Base-by-base conservation (phyloP, 345 rosid genomes). In the Hirschfeldia incana region DNA sequence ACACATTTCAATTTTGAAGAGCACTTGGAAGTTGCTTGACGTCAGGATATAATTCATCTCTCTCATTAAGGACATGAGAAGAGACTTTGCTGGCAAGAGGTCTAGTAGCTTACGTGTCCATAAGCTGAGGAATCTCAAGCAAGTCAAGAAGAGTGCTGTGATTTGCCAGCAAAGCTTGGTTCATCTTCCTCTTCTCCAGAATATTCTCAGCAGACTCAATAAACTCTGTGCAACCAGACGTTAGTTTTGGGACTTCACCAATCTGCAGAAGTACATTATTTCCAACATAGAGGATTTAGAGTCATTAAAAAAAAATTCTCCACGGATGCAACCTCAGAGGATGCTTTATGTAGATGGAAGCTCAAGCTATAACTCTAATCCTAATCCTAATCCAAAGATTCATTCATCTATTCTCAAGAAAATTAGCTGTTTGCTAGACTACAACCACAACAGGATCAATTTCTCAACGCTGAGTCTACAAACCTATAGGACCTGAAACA, bases 81-180 rank as follows among this genome's bases (percentile, higher is more conserved):
- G 67, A 75, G 10, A 61, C 55, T 66, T 10, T 51, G 12, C 34
- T 28, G 51, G 73, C 65, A 42, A 6, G 15, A 75, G 28, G 77
- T 29, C 57, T 44, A 72, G 27, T 46, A 59, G 80, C 95, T 60
- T 88, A 93, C 98, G 99, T 95, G 85, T 95, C 99, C 99, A 95
- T 95, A 70, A 95, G 99, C 81, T 95, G 99, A 81, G 98, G 99
- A 78, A 95, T 95, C 85, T 95, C 99, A 72, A 95, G 99, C 89
- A 93, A 89, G 84, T 95, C 99, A 51, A 95, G 97, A 86, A 95
- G 85, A 84, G 91, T 88, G 81, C 94, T 87, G 73, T 95, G 99
- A 81, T 93, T 95, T 4, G 89, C 86, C 60, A 95, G 89, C 85
- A 95, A 79, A 8, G 87, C 89, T 85, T 93, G 96, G 87, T 95